Conservation (phyloP, 139 green algal species). For the Tetradesmus obliquus region DNA sequence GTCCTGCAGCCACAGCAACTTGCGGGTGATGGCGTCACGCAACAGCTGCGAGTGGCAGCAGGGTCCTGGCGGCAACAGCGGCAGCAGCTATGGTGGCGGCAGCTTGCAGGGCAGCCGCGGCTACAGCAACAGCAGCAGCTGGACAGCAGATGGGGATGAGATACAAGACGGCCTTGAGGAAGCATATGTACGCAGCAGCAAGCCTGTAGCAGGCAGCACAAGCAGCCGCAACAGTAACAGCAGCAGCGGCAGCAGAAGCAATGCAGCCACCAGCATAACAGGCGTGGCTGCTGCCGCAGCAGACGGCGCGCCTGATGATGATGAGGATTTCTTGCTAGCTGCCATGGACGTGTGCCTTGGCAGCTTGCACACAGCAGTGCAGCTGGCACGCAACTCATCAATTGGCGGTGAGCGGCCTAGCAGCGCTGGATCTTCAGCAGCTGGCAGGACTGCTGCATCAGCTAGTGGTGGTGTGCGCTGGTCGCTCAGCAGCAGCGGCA, state of each 20-base stretch:
- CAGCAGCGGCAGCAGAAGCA: constrained; percentile 2
- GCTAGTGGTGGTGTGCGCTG: not conserved
- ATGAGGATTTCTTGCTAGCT: constrained; percentile 2
- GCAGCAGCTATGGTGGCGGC: not conserved
- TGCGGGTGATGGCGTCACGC: not conserved
- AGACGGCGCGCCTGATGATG: not conserved
- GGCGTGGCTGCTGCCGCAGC: not conserved
- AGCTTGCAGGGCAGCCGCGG: not conserved
- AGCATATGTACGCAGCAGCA: not conserved
- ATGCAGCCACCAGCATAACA: too few species aligned
- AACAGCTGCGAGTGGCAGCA: not conserved
- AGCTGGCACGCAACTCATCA: not conserved
- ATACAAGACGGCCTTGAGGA: not conserved
- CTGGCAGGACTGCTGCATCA: not conserved
- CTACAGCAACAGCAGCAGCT: not conserved
- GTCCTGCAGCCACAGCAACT: not conserved
- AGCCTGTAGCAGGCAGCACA: not conserved
- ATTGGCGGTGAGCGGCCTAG: too few species aligned
- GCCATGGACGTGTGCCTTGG: constrained; percentile 28
- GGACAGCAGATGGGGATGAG: not conserved
- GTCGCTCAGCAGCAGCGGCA: not conserved
- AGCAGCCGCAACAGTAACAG: not conserved
- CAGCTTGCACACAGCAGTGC: not conserved
- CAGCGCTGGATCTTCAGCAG: not conserved
- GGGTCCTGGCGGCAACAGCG: not conserved